A percentile compares a stretch with the other conserved stretches of the same genome.
These are phyloP conservation scores for Echites panduratus DNA, from an alignment of 257 asterid species.

Conservation along the genomic window DNA sequence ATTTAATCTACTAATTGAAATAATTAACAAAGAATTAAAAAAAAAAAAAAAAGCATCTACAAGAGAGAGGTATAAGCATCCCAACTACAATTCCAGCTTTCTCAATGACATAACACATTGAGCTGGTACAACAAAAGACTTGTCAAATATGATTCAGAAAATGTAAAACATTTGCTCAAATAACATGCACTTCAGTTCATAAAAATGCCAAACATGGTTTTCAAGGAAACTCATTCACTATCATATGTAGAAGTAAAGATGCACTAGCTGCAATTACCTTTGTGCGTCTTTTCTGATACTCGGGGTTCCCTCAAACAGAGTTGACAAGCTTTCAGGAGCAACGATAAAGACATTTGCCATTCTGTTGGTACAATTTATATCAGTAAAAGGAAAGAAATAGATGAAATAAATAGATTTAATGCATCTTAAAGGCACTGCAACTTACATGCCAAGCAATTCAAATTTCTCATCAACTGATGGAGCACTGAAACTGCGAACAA, in stretches of 20 bases:
- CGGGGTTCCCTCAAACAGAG: slow-evolving; percentile 97
- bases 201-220: background rate
- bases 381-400: slow-evolving; percentile 15
- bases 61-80: background rate
- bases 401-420: slow-evolving; percentile 9
- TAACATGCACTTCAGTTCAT: background rate
- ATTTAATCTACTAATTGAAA: background rate
- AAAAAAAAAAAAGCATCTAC: too few species aligned
- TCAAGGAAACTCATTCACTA: background rate
- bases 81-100: background rate
- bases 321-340: slow-evolving; percentile 92
- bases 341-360: slow-evolving; percentile 53
- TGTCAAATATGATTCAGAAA: background rate
- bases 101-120: background rate
- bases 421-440: slow-evolving; percentile 9
- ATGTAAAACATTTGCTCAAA: background rate
- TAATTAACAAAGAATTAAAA: background rate
- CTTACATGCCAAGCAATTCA: slow-evolving; percentile 95
- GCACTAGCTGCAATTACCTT: slow-evolving; percentile 40
- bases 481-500: slow-evolving; percentile 90
- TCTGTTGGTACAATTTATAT: slow-evolving; percentile 38
- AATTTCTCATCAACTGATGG: slow-evolving; percentile 98
- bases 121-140: background rate
- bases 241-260: background rate
- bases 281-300: slow-evolving; percentile 96